Evolutionary conservation across 129 eudicot genomes (phyloP), one percentile per base, ranked within the genome.

Genomic region (Chrysanthemum makinoi): DNA sequence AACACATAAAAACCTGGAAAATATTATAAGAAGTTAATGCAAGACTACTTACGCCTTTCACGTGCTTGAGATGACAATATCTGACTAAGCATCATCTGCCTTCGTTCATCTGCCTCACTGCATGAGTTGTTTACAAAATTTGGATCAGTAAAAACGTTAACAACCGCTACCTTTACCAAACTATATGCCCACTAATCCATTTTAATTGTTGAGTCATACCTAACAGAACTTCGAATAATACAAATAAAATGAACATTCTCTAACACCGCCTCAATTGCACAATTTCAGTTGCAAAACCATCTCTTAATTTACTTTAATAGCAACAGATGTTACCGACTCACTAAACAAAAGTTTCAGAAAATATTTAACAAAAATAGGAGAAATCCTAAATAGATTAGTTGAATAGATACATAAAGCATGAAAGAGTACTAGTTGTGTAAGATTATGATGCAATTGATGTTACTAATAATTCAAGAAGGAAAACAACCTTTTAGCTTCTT

Each of bases 51-150:
- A 93, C 98, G 69, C 79, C 98, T 82, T 72, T 91, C 98, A 50
- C 98, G 92, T 69, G 98, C 98, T 85, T 93, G 86, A 69, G 96
- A 70, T 67, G 98, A 83, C 72, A 93, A 69, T 53, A 93, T 89
- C 89, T 82, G 98, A 80, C 84, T 80, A 65, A 93, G 98, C 89
- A 93, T 93, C 95, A 93, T 61, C 61, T 89, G 96, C 67, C 98
- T 90, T 43, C 90, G 83, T 51, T 93, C 98, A 62, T 93, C 96
- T 10, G 98, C 98, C 73, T 93, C 96, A 75, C 98, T 93, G 72
- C n/a, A 80, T 75, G 49, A 83, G 67, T 69, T 48, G 19, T 51
- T 70, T 72, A 12, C 61, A 22, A 44, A 72, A 66, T 65, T 69
- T 20, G 74, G 54, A 88, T 79, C 74, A 86, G 80, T 33, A 47